Evolutionary conservation across 495 filamentous ascomycete genomes (phyloP), one percentile per base, ranked within the genome.

Genomic region (Geoglossum glabrum): DNA sequence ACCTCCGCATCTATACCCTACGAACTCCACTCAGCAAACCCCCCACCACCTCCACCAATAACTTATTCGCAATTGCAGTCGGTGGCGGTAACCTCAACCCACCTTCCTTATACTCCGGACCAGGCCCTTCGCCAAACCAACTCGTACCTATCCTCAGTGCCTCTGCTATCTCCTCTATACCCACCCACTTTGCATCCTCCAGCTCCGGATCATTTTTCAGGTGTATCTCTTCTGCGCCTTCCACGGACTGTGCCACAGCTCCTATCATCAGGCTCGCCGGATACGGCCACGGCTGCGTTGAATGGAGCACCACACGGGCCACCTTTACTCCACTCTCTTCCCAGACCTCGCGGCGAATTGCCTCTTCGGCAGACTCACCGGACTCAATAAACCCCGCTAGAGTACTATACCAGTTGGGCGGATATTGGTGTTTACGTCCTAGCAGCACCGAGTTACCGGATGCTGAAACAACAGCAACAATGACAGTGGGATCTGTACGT

Each of bases 381-480:
- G 92, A 92, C 69, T 98, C 92, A 59, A 90, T 82, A 69, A 98
- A 98, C 0, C 92, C 93, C 0, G 92, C 92, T 1, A 98, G 79
- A 1, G 90, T 94, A 56, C 75, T 81, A 72, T 88, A 97, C 86
- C 86, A 95, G 62, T 80, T 71, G 3, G 78, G 74, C 0, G 92
- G 92, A 78, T 83, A 97, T 27, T 85, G 76, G 64, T 84, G 85
- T 63, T 85, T 79, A 3, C 92, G 83, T 31, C 92, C 92, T 0
- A 98, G 84, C 3, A 97, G 79, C 17, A 96, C 65, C 28, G 82
- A 79, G 62, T 80, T 77, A 34, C 79, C 80, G 63, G 90, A 84
- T 43, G 77, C 69, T 45, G 82, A 87, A 40, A 96, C 73, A 15
- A 95, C 80, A 1, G 90, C 93, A 74, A 94, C 88, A 68, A 98